These are phyloP conservation scores for Cucumis sativus DNA, from an alignment of 306 rosid species.

Conservation along the genomic window Cucumber_9930_V3 NC_026659.2:20578001-20578500, in stretches of 20 bases:
- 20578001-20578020: neutral
- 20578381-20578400: neutral
- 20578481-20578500: neutral
- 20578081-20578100: neutral
- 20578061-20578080: neutral
- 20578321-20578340: constrained; percentile 81
- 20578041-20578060: neutral
- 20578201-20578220: neutral
- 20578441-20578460: neutral
- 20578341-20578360: constrained; percentile 67
- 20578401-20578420: neutral
- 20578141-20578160: constrained; percentile 71
- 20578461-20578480: neutral
- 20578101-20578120: neutral
- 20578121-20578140: constrained; percentile 8
- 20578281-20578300: constrained; percentile 96
- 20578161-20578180: constrained; percentile 8
- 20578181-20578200: neutral
- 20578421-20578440: neutral
- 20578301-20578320: constrained; percentile 48
- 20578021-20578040: neutral
- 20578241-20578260: constrained; percentile 85
- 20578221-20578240: constrained; percentile 55
- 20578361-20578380: neutral
- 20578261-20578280: constrained; percentile 84